phyloP scores from a whole-genome alignment of 2,329 filamentous ascomycete species.

The Xylariaceae sp. region DNA sequence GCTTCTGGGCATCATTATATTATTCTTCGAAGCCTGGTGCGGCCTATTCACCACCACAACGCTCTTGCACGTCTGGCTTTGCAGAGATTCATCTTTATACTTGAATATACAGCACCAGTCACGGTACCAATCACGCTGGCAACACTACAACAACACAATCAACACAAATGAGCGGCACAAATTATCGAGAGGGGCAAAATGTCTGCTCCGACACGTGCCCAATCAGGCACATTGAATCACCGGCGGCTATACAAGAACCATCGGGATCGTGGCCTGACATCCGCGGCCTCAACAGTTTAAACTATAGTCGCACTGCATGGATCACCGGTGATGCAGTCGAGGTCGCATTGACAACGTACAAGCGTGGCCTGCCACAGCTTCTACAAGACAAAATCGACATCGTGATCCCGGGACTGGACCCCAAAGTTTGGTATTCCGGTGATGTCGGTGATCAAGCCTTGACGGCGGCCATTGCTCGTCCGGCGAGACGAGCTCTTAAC shows the following conservation, averaged over 20 bases:
- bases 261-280: slow-evolving; percentile 17
- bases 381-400: slow-evolving; percentile 16
- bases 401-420: not conserved
- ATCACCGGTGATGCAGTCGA: slow-evolving; percentile 19
- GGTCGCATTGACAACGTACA: slow-evolving; percentile 7
- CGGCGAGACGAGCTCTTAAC: not conserved
- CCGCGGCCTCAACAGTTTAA: slow-evolving; percentile 21
- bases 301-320: slow-evolving; percentile 15
- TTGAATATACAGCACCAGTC: not conserved
- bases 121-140: not conserved
- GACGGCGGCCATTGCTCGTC: not conserved
- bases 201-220: slow-evolving; percentile 13
- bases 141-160: not conserved
- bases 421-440: not conserved
- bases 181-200: slow-evolving; percentile 4
- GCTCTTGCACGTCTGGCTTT: not conserved
- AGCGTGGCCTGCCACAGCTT: slow-evolving; percentile 6
- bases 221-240: slow-evolving; percentile 7
- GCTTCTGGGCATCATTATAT: not conserved
- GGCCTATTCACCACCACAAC: not conserved
- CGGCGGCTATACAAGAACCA: slow-evolving; percentile 1
- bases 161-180: slow-evolving; percentile 1
- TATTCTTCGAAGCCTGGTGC: not conserved
- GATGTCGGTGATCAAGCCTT: not conserved
- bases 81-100: not conserved